Evolutionary conservation across 495 filamentous ascomycete genomes (phyloP), one percentile per base, ranked within the genome.

Genomic region (Penicillium cosmopolitanum): DNA sequence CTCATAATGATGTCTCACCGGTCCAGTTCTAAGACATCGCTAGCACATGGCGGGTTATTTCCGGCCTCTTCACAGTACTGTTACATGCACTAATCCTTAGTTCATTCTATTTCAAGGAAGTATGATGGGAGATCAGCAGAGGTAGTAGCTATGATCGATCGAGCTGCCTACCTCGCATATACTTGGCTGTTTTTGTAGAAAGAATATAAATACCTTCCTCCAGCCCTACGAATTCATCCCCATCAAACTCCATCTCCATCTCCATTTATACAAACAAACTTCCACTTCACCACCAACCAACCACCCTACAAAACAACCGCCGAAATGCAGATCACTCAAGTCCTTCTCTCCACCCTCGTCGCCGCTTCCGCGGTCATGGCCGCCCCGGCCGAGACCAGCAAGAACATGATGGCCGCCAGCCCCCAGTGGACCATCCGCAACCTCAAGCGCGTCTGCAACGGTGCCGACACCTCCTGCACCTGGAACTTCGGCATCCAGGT

Each of bases 381-480:
- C 46, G 67, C 76, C 31, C 75, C 74, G 0, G 33, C 61, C n/a
- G 58, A 53, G 12, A 51, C 56, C 34, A 54, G 56, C 31, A 63
- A 67, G 47, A 66, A 73, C 43, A 80, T 77, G 71, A 74, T 76
- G 60, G 74, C 73, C 13, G 61, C 67, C 13, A 65, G 69, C 25
- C 63, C 74, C 4, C 50, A 80, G 51, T 84, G 82, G 82, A 83
- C 75, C 47, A 77, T 85, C 62, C 43, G 68, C 56, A 58, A 59
- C 46, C 74, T 84, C 58, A 74, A 71, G 64, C 81, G 82, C 31
- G 69, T 67, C 58, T 84, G 81, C 78, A 77, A 80, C 69, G 42
- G 46, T 33, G 66, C 50, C 36, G 70, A 83, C 70, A 78, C 67
- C 15, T 68, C 68, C 0, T 84, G 82, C 77, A 68, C 65, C 54